Evolutionary conservation across 75 land plant genomes (phyloP).

Genomic region (Sequoiadendron giganteum): DNA sequence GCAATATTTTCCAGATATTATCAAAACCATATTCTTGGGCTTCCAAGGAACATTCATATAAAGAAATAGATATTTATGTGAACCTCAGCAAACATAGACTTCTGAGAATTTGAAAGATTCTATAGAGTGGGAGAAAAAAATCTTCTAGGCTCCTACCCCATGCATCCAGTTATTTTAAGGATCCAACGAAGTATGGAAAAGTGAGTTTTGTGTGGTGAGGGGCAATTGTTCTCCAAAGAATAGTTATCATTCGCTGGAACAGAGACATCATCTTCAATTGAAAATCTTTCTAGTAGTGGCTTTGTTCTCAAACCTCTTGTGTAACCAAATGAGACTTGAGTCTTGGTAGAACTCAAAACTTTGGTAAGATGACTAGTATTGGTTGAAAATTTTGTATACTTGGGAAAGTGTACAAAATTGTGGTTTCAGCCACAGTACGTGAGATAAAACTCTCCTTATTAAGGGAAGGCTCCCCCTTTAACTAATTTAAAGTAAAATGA

Average conservation of each 20-base stretch:
- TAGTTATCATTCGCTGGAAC: neutral
- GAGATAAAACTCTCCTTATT: too few species aligned
- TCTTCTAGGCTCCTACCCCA: neutral
- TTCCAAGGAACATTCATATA: too few species aligned
- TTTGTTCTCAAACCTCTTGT: neutral
- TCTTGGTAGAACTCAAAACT: neutral
- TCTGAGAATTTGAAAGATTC: neutral
- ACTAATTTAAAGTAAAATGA: too few species aligned
- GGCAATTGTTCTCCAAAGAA: neutral
- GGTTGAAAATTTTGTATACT: too few species aligned
- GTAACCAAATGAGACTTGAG: neutral
- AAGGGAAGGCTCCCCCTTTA: too few species aligned
- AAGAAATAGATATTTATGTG: neutral
- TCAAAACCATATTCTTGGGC: too few species aligned
- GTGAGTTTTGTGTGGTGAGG: neutral
- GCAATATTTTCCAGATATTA: neutral
- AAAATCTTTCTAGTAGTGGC: too few species aligned
- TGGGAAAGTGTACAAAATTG: too few species aligned
- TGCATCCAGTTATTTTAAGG: neutral
- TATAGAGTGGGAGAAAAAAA: too few species aligned
- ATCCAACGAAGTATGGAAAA: too few species aligned
- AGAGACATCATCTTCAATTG: neutral
- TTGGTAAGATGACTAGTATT: neutral
- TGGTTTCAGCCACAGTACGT: too few species aligned
- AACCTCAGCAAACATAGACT: neutral